These are phyloP conservation scores for Boletus subparvulus DNA, from an alignment of 768 basidiomycete species.

Conservation along the genomic window DNA sequence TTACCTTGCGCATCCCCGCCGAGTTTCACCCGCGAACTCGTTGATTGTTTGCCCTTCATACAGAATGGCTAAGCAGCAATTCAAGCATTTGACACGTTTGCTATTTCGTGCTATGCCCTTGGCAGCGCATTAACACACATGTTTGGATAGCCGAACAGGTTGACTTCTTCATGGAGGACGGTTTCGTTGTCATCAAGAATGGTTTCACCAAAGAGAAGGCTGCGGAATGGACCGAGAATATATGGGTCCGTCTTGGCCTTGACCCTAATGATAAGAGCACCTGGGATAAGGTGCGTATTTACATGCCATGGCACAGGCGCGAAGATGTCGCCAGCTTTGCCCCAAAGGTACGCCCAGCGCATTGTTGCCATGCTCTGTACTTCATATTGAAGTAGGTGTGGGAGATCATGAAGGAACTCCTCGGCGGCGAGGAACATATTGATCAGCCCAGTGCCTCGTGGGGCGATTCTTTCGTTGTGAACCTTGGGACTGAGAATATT, in stretches of 20 bases:
- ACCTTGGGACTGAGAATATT: background rate
- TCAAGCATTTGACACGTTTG: slow-evolving; percentile 36
- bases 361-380: background rate
- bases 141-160: slow-evolving; percentile 44
- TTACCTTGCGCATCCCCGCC: background rate
- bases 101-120: background rate
- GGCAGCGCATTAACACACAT: background rate
- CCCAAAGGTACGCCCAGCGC: slow-evolving; percentile 42
- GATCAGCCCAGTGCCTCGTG: background rate
- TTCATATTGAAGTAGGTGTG: background rate
- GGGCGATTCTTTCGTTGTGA: background rate
- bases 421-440: background rate
- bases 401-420: slow-evolving; percentile 2
- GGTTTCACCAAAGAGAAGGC: slow-evolving; percentile 53
- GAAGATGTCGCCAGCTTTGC: slow-evolving; percentile 47
- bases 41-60: background rate
- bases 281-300: slow-evolving; percentile 51
- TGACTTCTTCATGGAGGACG: slow-evolving; percentile 54
- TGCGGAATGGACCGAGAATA: slow-evolving; percentile 45
- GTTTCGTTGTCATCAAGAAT: slow-evolving; percentile 51
- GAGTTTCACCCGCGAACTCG: background rate
- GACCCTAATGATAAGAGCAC: slow-evolving; percentile 54
- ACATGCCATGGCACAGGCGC: slow-evolving; percentile 51
- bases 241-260: slow-evolving; percentile 53
- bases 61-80: background rate